These are phyloP conservation scores for Nothomitra cinnamomea DNA, from an alignment of 2,329 filamentous ascomycete species.

Conservation along the genomic window DNA sequence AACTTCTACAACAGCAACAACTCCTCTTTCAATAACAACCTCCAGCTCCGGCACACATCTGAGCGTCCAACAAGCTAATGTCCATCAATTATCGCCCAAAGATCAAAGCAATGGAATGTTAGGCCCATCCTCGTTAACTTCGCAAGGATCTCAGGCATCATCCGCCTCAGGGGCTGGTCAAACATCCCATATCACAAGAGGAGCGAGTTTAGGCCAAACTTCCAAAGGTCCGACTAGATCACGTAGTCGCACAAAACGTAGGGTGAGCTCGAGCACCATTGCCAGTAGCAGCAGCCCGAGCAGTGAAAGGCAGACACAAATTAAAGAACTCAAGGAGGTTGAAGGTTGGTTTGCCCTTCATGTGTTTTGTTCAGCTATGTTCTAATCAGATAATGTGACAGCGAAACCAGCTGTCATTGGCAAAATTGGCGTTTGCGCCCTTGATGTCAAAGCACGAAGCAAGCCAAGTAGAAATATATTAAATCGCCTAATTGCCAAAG, in stretches of 20 bases:
- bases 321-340: constrained; percentile 39
- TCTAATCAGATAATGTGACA: constrained; percentile 2
- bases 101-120: constrained; percentile 1
- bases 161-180: constrained; percentile 7
- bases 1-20: constrained; percentile 18
- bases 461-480: constrained; percentile 95
- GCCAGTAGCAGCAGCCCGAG: constrained; percentile 67
- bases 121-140: neutral
- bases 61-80: neutral
- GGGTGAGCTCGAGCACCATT: constrained; percentile 68
- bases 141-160: constrained; percentile 6
- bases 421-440: constrained; percentile 79
- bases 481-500: constrained; percentile 74
- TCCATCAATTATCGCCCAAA: neutral
- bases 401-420: constrained; percentile 28
- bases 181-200: constrained; percentile 12
- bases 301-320: constrained; percentile 42
- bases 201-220: constrained; percentile 19
- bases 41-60: constrained; percentile 15
- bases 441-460: constrained; percentile 90
- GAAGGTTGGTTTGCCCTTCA: constrained; percentile 15
- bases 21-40: constrained; percentile 37
- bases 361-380: neutral
- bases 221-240: constrained; percentile 27
- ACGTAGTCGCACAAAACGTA: constrained; percentile 51